Percentiles rank a stretch among this genome's conserved stretches.
Evolutionary conservation across 1,284 basidiomycete genomes (phyloP).

Genomic region (Cystobasidium slooffiae): DNA sequence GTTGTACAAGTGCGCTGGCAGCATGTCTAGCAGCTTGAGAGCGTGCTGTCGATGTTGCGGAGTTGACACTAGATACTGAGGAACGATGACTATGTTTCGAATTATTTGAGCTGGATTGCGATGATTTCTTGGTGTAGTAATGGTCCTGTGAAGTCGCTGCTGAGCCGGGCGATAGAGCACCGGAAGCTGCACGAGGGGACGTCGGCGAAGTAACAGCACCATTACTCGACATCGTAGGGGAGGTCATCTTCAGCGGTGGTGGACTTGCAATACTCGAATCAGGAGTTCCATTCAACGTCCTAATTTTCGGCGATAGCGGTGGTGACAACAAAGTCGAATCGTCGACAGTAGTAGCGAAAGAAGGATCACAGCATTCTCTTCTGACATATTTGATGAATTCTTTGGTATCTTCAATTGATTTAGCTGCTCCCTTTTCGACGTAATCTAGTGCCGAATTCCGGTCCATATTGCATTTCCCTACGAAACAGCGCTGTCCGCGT

Average conservation of each 20-base stretch:
- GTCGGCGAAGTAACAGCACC: neutral
- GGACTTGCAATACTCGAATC: neutral
- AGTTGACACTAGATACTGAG: slow-evolving; percentile 9
- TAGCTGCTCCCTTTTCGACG: slow-evolving; percentile 48
- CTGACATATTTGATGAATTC: slow-evolving; percentile 73
- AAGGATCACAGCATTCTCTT: slow-evolving; percentile 42
- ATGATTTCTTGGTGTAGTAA: neutral
- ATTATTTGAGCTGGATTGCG: neutral
- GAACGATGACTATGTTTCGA: neutral
- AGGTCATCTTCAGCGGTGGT: neutral
- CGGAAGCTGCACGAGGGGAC: neutral
- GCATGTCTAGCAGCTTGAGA: slow-evolving; percentile 26
- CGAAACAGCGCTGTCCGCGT: slow-evolving; percentile 81
- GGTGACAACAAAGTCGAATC: slow-evolving; percentile 13
- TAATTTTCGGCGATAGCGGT: slow-evolving; percentile 8
- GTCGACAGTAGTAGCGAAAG: slow-evolving; percentile 35
- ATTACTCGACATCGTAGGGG: too few species aligned
- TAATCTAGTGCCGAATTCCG: slow-evolving; percentile 73
- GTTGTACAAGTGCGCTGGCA: slow-evolving; percentile 69
- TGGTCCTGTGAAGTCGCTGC: neutral
- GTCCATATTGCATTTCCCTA: slow-evolving; percentile 95
- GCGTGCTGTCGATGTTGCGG: slow-evolving; percentile 30
- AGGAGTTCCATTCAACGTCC: neutral
- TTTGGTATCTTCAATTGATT: slow-evolving; percentile 67
- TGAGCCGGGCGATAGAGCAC: neutral